Conservation (phyloP, 805 yeast species). For the Cyberlindnera euphorbiae region DNA sequence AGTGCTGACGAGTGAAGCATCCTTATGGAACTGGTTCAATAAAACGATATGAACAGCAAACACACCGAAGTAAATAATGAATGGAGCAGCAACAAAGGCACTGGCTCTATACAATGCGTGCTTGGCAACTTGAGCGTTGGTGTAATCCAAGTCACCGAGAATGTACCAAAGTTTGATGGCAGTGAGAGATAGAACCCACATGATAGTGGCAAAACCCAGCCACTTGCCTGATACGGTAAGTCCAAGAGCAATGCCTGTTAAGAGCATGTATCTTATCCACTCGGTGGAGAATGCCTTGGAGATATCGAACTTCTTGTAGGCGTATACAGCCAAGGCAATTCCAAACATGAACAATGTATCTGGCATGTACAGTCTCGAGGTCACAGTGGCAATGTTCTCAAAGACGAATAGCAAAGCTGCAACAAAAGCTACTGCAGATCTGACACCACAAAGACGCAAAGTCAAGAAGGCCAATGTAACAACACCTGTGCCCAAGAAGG, state of each 20-base stretch:
- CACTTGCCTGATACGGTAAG: slow-evolving; percentile 58
- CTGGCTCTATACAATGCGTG: slow-evolving; percentile 38
- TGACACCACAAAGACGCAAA: slow-evolving; percentile 50
- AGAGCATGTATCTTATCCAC: slow-evolving; percentile 51
- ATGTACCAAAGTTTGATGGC: slow-evolving; percentile 54
- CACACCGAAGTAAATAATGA: slow-evolving; percentile 48
- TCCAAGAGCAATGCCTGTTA: slow-evolving; percentile 49
- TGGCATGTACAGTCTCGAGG: slow-evolving; percentile 46
- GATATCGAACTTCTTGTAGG: slow-evolving; percentile 45
- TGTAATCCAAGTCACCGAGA: slow-evolving; percentile 60
- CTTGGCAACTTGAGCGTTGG: slow-evolving; percentile 32
- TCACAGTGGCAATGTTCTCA: slow-evolving; percentile 61
- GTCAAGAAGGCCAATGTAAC: slow-evolving; percentile 50
- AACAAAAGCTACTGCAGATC: slow-evolving; percentile 43
- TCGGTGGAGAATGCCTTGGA: slow-evolving; percentile 37
- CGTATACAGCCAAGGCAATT: slow-evolving; percentile 44
- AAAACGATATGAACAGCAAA: slow-evolving; percentile 53
- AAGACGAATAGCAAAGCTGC: slow-evolving; percentile 49
- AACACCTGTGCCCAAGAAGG: slow-evolving; percentile 47
- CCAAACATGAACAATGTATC: slow-evolving; percentile 43
- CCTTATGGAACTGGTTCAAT: slow-evolving; percentile 43
- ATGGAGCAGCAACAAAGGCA: slow-evolving; percentile 50
- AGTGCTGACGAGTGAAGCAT: slow-evolving; percentile 61
- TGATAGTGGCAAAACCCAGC: slow-evolving; percentile 63
- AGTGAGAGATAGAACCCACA: slow-evolving; percentile 53